Percentiles rank a stretch among this genome's conserved stretches.
phyloP scores from a whole-genome alignment of 768 basidiomycete genomes.

The Termitomyces sp. region DNA sequence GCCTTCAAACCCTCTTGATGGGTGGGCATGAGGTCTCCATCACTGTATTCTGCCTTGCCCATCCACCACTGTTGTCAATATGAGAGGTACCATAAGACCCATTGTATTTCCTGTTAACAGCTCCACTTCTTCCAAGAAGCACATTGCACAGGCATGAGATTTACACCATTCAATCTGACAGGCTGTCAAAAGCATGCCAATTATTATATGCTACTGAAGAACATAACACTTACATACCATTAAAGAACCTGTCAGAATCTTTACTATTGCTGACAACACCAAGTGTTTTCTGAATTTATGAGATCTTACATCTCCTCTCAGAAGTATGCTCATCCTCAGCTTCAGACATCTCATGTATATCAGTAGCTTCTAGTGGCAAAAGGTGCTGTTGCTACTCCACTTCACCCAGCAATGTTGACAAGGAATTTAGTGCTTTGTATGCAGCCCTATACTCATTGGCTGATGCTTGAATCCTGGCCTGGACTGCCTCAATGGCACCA shows the following conservation, averaged over 20 bases:
- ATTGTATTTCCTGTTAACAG: slow-evolving; percentile 20
- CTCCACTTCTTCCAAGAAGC: slow-evolving; percentile 11
- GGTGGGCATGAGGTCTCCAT: neutral
- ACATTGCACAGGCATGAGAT: no score
- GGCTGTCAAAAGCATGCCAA: no score
- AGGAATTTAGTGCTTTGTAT: neutral
- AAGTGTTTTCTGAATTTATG: no score
- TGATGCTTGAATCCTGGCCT: neutral
- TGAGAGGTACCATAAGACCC: slow-evolving; percentile 10
- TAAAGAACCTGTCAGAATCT: neutral
- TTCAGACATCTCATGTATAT: slow-evolving; percentile 14
- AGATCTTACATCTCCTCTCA: no score
- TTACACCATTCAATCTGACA: no score
- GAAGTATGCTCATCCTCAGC: no score
- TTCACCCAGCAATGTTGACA: neutral
- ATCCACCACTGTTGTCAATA: slow-evolving; percentile 18
- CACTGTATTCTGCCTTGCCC: neutral
- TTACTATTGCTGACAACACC: slow-evolving; percentile 3
- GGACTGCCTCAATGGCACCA: neutral
- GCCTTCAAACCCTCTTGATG: neutral
- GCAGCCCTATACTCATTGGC: slow-evolving; percentile 9
- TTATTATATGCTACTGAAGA: no score
- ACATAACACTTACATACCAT: no score
- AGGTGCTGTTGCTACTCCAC: neutral
- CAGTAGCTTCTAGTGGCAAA: slow-evolving; percentile 1